Evolutionary conservation across 352 stramenopile genomes (phyloP), one percentile per base, ranked within the genome.

Genomic region (Phytophthora kernoviae): DNA sequence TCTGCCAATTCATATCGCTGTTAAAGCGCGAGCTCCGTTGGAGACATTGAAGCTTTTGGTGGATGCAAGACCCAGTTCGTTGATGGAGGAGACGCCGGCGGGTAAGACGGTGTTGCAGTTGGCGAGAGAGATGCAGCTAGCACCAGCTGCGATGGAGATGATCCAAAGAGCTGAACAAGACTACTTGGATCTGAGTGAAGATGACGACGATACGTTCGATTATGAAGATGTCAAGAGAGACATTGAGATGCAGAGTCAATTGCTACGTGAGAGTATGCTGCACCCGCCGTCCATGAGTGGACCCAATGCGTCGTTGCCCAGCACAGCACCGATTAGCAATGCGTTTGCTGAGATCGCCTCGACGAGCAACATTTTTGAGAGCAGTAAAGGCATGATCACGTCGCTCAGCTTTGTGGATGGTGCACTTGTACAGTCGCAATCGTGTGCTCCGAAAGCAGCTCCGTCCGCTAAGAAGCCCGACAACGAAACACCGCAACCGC

Each of bases 1-100:
- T 49, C 52, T 94, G 58, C 85, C 85, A 1, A 70, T 94, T n/a
- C 85, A 94, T 58, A 90, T 94, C 58, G 85, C 85, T 0, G 81
- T 94, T 24, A 84, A 87, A 17, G 79, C 85, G 6, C 73, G 73
- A 5, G 71, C 78, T 2, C 60, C 75, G 2, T 40, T 72, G 14
- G 78, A 84, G 4, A 87, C 81, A 5, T 65, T 94, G 7, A 62
- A 67, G 15, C 20, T 92, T 22, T 56, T 94, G 10, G 90, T 81
- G 21, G 60, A 89, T 17, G 82, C 82, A 17, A 75, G 81, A 2
- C 83, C 85, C 3, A 91, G 83, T 40, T 88, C 72, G 20, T 62
- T 93, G 0, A 60, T 91, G 54, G 80, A 88, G 44, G 82, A 87
- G 55, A 91, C 83, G 8, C 83, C 84, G 2, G 68, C 78, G 8